Percentiles rank a stretch among this genome's conserved stretches.
Evolutionary conservation across 2,329 filamentous ascomycete species (phyloP).

Genomic region (Fusarium odoratissimum): DNA sequence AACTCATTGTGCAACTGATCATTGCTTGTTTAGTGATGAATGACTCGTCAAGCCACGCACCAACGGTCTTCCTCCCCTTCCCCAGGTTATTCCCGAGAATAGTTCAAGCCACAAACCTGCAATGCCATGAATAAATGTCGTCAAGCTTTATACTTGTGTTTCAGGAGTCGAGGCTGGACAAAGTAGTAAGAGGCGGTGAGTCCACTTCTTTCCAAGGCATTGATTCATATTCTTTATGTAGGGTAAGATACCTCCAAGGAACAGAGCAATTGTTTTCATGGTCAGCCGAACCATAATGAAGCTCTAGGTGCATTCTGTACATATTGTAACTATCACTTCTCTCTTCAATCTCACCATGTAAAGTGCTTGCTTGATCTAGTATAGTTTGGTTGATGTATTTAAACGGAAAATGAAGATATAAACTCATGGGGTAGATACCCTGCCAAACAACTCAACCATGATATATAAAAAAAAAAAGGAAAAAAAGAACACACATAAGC

Average conservation of each 20-base stretch:
- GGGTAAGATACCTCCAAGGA: constrained; percentile 12
- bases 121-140: background rate
- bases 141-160: constrained; percentile 25
- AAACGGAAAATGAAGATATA: background rate
- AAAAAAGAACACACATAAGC: background rate
- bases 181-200: constrained; percentile 24
- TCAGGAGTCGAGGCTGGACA: background rate
- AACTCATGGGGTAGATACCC: background rate
- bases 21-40: background rate
- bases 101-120: background rate
- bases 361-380: background rate
- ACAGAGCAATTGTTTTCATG: background rate
- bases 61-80: background rate
- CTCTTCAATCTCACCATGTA: background rate
- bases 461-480: background rate
- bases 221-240: background rate
- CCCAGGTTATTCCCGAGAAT: constrained; percentile 1
- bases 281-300: background rate
- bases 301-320: background rate
- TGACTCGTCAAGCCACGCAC: constrained; percentile 31
- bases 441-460: background rate
- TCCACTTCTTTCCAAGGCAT: background rate
- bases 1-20: background rate
- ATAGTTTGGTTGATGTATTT: background rate
- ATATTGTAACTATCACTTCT: background rate